These are phyloP conservation scores for Fusarium foetens DNA, from an alignment of 2,329 filamentous ascomycete genomes.

Conservation along the genomic window DNA sequence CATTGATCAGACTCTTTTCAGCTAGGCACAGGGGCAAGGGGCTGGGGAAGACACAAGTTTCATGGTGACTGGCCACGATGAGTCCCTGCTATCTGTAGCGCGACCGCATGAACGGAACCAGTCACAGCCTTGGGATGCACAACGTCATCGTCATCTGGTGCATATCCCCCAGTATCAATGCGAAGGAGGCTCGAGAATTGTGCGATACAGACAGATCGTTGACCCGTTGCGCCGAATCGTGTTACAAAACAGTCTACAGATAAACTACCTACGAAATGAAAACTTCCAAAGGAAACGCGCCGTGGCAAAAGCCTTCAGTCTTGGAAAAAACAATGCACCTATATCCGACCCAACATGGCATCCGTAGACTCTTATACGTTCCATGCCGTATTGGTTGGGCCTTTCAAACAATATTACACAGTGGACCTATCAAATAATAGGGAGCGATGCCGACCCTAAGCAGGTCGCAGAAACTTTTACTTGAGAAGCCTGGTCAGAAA, in stretches of 20 bases:
- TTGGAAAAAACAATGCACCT: constrained; percentile 32
- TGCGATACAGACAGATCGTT: constrained; percentile 27
- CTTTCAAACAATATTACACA: constrained; percentile 40
- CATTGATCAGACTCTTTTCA: constrained; percentile 9
- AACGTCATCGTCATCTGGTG: constrained; percentile 21
- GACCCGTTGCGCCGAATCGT: constrained; percentile 37
- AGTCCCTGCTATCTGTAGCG: neutral
- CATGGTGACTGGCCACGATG: neutral
- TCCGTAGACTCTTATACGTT: constrained; percentile 37
- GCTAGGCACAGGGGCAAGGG: constrained; percentile 16
- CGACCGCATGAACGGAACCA: constrained; percentile 24
- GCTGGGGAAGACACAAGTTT: neutral
- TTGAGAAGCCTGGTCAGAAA: constrained; percentile 26
- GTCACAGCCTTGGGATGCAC: constrained; percentile 8
- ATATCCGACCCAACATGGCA: constrained; percentile 31
- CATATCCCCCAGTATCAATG: neutral
- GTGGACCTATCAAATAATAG: constrained; percentile 37
- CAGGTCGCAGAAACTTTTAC: constrained; percentile 41
- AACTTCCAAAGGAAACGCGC: constrained; percentile 43
- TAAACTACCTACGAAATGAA: constrained; percentile 44
- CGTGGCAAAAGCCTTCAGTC: constrained; percentile 40
- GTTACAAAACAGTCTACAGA: constrained; percentile 42
- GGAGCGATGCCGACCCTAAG: constrained; percentile 35
- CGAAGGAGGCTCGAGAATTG: neutral
- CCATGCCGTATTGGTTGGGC: constrained; percentile 33